Percentiles rank a stretch among this genome's conserved stretches.
phyloP scores from a whole-genome alignment of 106 monocot genomes.

The Apostasia shenzhenica region DNA sequence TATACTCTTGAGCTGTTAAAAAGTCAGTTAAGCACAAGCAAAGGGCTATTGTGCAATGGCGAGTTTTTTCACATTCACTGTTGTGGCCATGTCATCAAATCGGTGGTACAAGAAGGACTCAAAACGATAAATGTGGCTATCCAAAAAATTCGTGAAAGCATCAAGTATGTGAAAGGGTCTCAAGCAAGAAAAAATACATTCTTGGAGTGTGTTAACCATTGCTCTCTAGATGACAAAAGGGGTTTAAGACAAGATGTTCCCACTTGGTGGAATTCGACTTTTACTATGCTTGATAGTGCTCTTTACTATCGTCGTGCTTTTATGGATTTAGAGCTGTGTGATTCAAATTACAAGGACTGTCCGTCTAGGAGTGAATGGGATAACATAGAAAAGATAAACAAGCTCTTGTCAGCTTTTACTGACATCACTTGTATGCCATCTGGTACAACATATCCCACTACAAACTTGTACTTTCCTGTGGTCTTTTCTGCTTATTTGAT shows the following conservation, averaged over 20 bases:
- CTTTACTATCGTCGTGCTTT: neutral
- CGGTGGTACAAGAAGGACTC: neutral
- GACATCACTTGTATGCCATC: neutral
- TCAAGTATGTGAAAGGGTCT: conserved; percentile 9
- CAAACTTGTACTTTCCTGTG: conserved; percentile 12
- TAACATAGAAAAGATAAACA: neutral
- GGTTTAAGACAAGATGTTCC: conserved; percentile 10
- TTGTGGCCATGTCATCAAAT: neutral
- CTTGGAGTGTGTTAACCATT: conserved; percentile 1
- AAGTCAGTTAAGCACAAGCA: neutral
- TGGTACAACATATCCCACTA: conserved; percentile 1
- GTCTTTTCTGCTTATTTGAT: neutral
- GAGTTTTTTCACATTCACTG: conserved; percentile 1
- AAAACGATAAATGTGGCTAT: conserved; percentile 1
- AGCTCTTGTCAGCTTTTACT: conserved; percentile 5
- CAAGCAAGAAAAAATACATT: neutral
- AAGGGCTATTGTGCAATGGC: neutral
- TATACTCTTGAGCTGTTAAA: conserved; percentile 1
- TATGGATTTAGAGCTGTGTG: conserved; percentile 1
- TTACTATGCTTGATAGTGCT: conserved; percentile 9
- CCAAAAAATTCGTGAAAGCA: conserved; percentile 5
- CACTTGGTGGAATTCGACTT: conserved; percentile 5
- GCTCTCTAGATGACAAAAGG: conserved; percentile 2
- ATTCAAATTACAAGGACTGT: conserved; percentile 1
- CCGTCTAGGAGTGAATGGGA: conserved; percentile 1